Conservation (phyloP, 1,284 basidiomycete species). For the Tilletiaria anomala region DNA sequence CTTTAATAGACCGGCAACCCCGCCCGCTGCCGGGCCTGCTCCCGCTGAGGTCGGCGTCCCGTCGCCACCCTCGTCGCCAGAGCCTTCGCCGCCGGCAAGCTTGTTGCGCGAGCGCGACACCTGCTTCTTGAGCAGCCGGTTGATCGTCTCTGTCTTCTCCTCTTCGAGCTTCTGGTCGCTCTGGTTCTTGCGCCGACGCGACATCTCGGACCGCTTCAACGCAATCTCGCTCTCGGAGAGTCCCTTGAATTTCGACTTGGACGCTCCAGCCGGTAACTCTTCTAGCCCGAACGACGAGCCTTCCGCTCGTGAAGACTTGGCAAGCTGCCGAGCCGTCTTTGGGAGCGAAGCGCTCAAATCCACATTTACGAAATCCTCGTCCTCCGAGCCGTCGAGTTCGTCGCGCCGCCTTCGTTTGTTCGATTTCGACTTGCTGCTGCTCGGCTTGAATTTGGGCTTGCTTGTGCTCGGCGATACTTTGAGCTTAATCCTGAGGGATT, state of each 20-base stretch:
- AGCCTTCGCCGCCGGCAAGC: constrained; percentile 4
- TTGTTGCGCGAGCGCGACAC: constrained; percentile 27
- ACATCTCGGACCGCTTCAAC: constrained; percentile 66
- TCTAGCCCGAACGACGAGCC: constrained; percentile 14
- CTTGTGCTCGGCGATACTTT: constrained; percentile 1
- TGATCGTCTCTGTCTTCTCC: constrained; percentile 74
- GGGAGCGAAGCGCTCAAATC: constrained; percentile 7
- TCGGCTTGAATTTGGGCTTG: neutral
- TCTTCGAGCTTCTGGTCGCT: constrained; percentile 81
- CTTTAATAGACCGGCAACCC: no score
- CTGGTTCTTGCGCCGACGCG: constrained; percentile 66
- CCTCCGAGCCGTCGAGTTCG: constrained; percentile 12
- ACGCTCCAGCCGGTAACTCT: constrained; percentile 15
- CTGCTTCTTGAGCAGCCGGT: constrained; percentile 67
- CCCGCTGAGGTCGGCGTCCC: no score
- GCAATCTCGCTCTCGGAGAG: constrained; percentile 69
- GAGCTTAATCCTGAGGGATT: no score
- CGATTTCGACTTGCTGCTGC: constrained; percentile 8
- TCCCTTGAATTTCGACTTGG: constrained; percentile 52
- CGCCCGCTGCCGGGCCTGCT: no score
- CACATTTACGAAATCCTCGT: constrained; percentile 8
- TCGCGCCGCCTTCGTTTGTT: constrained; percentile 1
- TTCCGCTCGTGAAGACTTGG: constrained; percentile 11
- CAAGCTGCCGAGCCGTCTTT: constrained; percentile 33
- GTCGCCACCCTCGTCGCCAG: constrained; percentile 1